These are phyloP conservation scores for Cercospora nicotianae DNA, from an alignment of 2,329 filamentous ascomycete species.

Conservation along the genomic window DNA sequence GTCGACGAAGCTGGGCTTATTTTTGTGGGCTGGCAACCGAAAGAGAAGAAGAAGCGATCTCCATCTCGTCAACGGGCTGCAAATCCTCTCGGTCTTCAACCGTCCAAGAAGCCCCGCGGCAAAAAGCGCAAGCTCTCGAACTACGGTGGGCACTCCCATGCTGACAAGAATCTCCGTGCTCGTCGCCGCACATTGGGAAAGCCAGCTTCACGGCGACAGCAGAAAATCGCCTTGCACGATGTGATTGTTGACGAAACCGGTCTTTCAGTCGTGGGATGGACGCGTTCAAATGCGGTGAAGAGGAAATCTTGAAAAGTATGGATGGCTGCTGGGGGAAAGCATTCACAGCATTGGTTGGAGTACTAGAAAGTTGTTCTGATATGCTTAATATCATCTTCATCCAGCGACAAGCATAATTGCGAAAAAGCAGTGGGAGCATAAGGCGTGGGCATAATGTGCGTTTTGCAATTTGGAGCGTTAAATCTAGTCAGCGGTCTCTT, in stretches of 20 bases:
- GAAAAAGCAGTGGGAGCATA: not conserved
- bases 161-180: not conserved
- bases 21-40: constrained; percentile 2
- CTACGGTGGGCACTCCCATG: not conserved
- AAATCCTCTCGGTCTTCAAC: not conserved
- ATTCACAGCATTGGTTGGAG: too few species aligned
- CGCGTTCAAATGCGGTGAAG: not conserved
- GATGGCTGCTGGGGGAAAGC: too few species aligned
- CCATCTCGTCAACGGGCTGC: not conserved
- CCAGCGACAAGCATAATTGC: not conserved
- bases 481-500: not conserved
- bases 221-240: not conserved
- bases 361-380: too few species aligned
- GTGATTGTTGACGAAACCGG: constrained; percentile 3
- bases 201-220: not conserved
- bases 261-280: not conserved
- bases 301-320: too few species aligned
- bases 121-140: not conserved
- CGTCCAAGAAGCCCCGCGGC: not conserved
- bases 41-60: not conserved
- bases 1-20: not conserved
- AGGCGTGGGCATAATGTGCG: not conserved
- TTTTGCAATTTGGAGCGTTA: not conserved
- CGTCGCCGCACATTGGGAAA: not conserved
- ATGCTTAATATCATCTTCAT: too few species aligned